Conservation (phyloP, 2,329 filamentous ascomycete genomes). For the Achaetomium macrosporum region DNA sequence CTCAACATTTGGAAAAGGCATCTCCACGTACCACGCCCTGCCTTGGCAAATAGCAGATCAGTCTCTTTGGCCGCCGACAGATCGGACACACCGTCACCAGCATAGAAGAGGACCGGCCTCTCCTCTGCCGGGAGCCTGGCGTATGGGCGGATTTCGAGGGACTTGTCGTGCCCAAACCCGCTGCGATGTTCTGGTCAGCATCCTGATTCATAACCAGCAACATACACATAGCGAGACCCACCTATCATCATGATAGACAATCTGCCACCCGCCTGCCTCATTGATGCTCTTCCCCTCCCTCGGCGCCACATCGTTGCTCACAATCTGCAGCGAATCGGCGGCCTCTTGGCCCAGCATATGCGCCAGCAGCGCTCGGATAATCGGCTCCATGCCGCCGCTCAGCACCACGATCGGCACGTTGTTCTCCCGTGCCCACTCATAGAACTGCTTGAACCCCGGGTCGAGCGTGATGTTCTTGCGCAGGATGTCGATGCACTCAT, state of each 20-base stretch:
- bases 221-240: slow-evolving; percentile 31
- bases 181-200: slow-evolving; percentile 35
- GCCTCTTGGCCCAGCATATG: slow-evolving; percentile 72
- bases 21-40: slow-evolving; percentile 62
- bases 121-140: slow-evolving; percentile 60
- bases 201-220: background rate
- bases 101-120: slow-evolving; percentile 84
- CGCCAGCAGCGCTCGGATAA: slow-evolving; percentile 78
- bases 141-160: slow-evolving; percentile 82
- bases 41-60: slow-evolving; percentile 89
- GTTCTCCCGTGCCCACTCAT: slow-evolving; percentile 70
- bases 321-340: slow-evolving; percentile 74
- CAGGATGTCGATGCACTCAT: slow-evolving; percentile 73
- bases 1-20: background rate
- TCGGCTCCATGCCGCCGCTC: slow-evolving; percentile 85
- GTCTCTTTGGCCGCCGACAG: slow-evolving; percentile 88
- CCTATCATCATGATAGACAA: slow-evolving; percentile 83
- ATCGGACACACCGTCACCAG: slow-evolving; percentile 90
- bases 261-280: slow-evolving; percentile 77
- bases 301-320: slow-evolving; percentile 73
- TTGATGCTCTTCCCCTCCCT: slow-evolving; percentile 65
- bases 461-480: slow-evolving; percentile 82
- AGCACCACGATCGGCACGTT: slow-evolving; percentile 91
- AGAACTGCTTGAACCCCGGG: slow-evolving; percentile 82
- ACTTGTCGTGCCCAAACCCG: slow-evolving; percentile 96